phyloP scores from a whole-genome alignment of 192 early-diverging fungal species.

The Umbelopsis vinacea region DNA sequence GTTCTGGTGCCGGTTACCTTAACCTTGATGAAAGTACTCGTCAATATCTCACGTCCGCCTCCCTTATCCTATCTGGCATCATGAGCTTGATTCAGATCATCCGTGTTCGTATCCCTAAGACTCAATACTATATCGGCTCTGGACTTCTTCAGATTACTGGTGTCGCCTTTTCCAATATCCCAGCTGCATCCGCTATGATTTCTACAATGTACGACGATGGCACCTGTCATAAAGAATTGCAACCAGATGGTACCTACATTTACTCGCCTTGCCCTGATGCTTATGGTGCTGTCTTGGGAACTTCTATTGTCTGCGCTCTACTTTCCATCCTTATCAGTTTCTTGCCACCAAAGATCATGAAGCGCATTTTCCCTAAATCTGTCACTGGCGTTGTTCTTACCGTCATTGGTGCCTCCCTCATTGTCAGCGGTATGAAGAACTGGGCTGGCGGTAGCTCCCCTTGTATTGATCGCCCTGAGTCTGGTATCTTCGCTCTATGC shows the following conservation, averaged over 20 bases:
- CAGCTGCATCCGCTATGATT: constrained; percentile 54
- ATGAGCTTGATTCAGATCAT: constrained; percentile 51
- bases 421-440: constrained; percentile 51
- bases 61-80: constrained; percentile 51
- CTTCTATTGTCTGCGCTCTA: constrained; percentile 47
- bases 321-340: constrained; percentile 53
- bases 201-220: constrained; percentile 57
- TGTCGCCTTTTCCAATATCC: constrained; percentile 54
- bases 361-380: constrained; percentile 52
- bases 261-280: constrained; percentile 54
- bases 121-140: constrained; percentile 41
- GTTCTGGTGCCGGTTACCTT: constrained; percentile 43
- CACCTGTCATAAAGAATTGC: constrained; percentile 48
- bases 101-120: constrained; percentile 47
- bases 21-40: constrained; percentile 44
- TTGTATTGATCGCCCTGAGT: constrained; percentile 49
- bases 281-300: constrained; percentile 60
- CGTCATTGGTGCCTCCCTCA: constrained; percentile 56
- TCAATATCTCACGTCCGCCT: constrained; percentile 51
- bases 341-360: constrained; percentile 51
- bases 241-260: constrained; percentile 47
- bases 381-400: constrained; percentile 54
- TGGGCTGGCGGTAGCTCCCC: constrained; percentile 56
- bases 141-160: constrained; percentile 56
- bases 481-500: constrained; percentile 54